Conservation (phyloP, 2,329 filamentous ascomycete species). For the Fusarium algeriense region DNA sequence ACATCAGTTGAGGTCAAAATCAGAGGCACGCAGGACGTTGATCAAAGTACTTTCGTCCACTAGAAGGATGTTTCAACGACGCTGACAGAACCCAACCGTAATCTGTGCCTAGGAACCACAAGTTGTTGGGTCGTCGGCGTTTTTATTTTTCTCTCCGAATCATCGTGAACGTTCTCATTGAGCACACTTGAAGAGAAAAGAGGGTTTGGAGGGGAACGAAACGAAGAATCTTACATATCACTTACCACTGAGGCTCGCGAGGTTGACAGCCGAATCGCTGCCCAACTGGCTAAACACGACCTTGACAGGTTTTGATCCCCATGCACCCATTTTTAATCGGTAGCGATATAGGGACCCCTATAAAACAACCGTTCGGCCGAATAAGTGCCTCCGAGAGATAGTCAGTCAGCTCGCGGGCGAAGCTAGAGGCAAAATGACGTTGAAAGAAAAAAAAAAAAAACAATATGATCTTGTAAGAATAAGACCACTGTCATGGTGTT, state of each 20-base stretch:
- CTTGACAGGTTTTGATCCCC: conserved; percentile 23
- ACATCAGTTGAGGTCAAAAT: conserved; percentile 33
- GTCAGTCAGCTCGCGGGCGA: conserved; percentile 12
- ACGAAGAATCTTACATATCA: conserved; percentile 27
- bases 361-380: conserved; percentile 36
- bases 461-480: conserved; percentile 19
- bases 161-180: conserved; percentile 39
- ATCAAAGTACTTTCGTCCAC: conserved; percentile 29
- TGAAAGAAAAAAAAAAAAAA: conserved; percentile 6
- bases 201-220: conserved; percentile 14
- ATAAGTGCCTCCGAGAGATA: conserved; percentile 30
- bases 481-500: conserved; percentile 18
- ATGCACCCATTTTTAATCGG: conserved; percentile 26
- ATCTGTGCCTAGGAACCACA: conserved; percentile 25
- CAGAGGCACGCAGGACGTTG: conserved; percentile 36
- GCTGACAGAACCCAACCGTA: neutral
- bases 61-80: conserved; percentile 16
- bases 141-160: conserved; percentile 27
- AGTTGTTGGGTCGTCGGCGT: conserved; percentile 22
- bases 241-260: conserved; percentile 17
- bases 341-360: conserved; percentile 31
- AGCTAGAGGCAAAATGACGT: conserved; percentile 37
- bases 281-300: conserved; percentile 28
- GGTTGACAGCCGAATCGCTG: conserved; percentile 20
- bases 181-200: conserved; percentile 10